Evolutionary conservation across 2,329 filamentous ascomycete species (phyloP), one percentile per base, ranked within the genome.

Genomic region (Cercospora janseana): DNA sequence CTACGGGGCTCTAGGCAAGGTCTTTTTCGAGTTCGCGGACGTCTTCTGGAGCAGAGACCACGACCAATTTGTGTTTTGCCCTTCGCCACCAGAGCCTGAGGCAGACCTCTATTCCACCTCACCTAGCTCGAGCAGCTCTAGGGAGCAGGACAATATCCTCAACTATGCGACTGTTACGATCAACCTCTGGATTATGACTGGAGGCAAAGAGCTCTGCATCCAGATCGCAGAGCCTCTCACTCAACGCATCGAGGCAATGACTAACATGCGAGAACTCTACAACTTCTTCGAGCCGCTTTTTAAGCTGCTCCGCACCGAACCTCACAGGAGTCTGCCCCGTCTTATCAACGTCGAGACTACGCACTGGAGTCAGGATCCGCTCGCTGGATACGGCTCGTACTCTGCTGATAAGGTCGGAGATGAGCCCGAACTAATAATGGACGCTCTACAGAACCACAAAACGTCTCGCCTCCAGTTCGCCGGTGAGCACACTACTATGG

Each of bases 41-140:
- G 67, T 73, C 23, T 73, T 73, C 60, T 73, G 71, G 71, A 65
- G 69, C 21, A 73, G 72, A 49, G 71, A 73, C 46, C 71, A 73
- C 53, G 71, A 73, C 59, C 71, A 73, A 52, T 72, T 73, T 57
- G 70, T 73, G 40, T 73, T 67, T 60, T 73, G 72, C 44, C 71
- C 71, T 1, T 68, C 70, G 10, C 71, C 71, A 21, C 53, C 61
- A 12, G 50, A 46, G 4, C 40, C 38, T 15, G 58, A 35, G 3
- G 55, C 65, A 5, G 67, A 66, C 6, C 51, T 60, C 5, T 62
- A 63, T 7, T 52, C 54, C n/a, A 59, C 59, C 3, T 61, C 60
- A 28, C 50, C 50, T 13, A 52, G 52, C 26, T 57, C 66, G 21
- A 66, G 67, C 47, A 64, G 65, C 43, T 63, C 63, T 10, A 65